Percentiles rank a stretch among this genome's conserved stretches.
Conservation (phyloP, 441 rosid species). For the Bruguiera hainesii region DNA sequence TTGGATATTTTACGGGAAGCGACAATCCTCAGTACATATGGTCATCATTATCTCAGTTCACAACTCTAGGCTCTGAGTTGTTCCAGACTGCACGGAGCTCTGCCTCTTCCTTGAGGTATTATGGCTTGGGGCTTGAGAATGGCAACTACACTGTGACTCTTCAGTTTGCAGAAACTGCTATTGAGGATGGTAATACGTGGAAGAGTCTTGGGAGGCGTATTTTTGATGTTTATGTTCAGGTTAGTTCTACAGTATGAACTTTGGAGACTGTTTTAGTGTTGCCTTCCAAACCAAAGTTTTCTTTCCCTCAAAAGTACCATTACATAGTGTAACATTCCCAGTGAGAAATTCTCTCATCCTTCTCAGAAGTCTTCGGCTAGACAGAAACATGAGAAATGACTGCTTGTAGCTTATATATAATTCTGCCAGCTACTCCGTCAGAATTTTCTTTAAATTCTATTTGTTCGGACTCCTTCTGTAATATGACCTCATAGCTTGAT, state of each 20-base stretch:
- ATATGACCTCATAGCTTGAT: too few species aligned
- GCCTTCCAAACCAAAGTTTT: background rate
- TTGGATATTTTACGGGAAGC: slow-evolving; percentile 22
- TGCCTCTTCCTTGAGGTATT: slow-evolving; percentile 44
- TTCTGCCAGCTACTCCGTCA: too few species aligned
- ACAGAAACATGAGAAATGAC: too few species aligned
- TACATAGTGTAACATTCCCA: background rate
- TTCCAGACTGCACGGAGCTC: slow-evolving; percentile 38
- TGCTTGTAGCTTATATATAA: too few species aligned
- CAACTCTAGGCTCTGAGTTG: slow-evolving; percentile 16
- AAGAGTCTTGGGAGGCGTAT: slow-evolving; percentile 44
- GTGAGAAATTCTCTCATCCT: background rate
- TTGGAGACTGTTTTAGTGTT: background rate
- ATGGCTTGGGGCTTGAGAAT: slow-evolving; percentile 44
- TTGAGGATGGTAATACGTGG: slow-evolving; percentile 32
- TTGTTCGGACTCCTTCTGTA: too few species aligned
- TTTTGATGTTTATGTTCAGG: slow-evolving; percentile 55
- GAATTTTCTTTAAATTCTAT: too few species aligned
- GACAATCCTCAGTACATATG: too few species aligned
- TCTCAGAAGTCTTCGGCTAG: too few species aligned
- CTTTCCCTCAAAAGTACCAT: background rate
- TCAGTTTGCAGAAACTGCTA: slow-evolving; percentile 49
- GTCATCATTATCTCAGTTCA: background rate
- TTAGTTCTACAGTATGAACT: background rate
- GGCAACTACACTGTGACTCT: slow-evolving; percentile 40